Evolutionary conservation across 2,329 filamentous ascomycete genomes (phyloP), one percentile per base, ranked within the genome.

Genomic region (Venturia carpophila): DNA sequence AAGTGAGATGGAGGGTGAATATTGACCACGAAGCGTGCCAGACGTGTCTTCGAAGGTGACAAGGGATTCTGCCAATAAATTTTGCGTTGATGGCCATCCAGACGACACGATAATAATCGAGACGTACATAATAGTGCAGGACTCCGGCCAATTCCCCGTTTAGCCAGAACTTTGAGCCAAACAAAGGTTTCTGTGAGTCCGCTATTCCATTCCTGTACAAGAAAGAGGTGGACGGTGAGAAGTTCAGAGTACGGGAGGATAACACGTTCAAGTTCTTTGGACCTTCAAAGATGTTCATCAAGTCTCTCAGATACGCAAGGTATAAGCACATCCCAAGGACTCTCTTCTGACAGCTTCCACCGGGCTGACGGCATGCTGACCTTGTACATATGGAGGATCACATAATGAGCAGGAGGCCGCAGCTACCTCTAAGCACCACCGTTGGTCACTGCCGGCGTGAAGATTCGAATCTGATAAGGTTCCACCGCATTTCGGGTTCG

Each of bases 1-100:
- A 84, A 24, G 78, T 78, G 43, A 84, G 76, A 10, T 81, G 73
- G 9, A 82, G 73, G 65, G 80, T 78, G 67, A 81, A 78, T 30
- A 87, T 71, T 11, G 76, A 76, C 84, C 84, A 87, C 62, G 75
- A 27, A 49, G 65, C 69, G 63, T 72, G 66, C 64, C 68, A 27
- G 73, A 71, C 7, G 73, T 73, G 65, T 76, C 77, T 67, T 78
- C 76, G 66, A 78, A 78, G 69, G 70, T 69, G 17, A 75, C 72
- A 24, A 77, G 72, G 4, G 71, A 74, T 66, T 78, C 76, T 19
- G 75, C 76, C 75, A 78, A 67, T 30, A 70, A 60, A 68, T 43
- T 39, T 39, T 37, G 21, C 34, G 43, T 41, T 43, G 34, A 17
- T 41, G 2, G 39, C 9, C 27, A 13, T n/a, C 37, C 17, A 19